Percentiles rank a stretch among this genome's conserved stretches.
phyloP scores from a whole-genome alignment of 2,329 filamentous ascomycete species.

The Diplodia corticola region DNA sequence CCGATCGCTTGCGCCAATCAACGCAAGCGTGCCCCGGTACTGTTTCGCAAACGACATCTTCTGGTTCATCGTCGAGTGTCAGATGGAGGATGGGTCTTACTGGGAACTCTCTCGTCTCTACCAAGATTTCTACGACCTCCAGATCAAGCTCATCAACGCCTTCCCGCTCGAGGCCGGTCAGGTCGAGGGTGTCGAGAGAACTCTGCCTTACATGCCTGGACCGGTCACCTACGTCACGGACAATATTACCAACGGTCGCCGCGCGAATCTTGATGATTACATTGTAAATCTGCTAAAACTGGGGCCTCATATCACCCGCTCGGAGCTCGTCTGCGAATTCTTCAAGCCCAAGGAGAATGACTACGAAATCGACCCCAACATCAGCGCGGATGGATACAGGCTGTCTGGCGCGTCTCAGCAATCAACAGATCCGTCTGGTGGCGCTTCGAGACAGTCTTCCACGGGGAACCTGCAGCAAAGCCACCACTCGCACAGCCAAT shows the following conservation, averaged over 20 bases:
- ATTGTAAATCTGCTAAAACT: constrained; percentile 87
- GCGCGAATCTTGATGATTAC: constrained; percentile 92
- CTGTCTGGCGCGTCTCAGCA: constrained; percentile 60
- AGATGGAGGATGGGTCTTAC: constrained; percentile 83
- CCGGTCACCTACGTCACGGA: constrained; percentile 98
- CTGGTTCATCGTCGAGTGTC: constrained; percentile 95
- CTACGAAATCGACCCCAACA: constrained; percentile 81
- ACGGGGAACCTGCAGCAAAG: constrained; percentile 30
- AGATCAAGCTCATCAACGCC: constrained; percentile 87
- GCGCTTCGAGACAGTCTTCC: constrained; percentile 40
- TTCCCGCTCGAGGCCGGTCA: constrained; percentile 94
- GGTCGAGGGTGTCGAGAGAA: constrained; percentile 70
- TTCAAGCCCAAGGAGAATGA: constrained; percentile 89
- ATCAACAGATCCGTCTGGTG: constrained; percentile 38
- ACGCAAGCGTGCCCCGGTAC: constrained; percentile 85
- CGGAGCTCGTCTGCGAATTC: constrained; percentile 82
- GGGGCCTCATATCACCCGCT: constrained; percentile 79
- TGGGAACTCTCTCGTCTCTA: constrained; percentile 96
- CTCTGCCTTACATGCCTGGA: constrained; percentile 94
- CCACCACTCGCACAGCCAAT: constrained; percentile 20
- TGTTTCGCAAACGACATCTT: constrained; percentile 98
- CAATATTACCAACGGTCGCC: constrained; percentile 87
- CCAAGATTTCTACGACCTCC: constrained; percentile 98
- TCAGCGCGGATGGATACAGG: constrained; percentile 68
- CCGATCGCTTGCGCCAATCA: constrained; percentile 69